Base-by-base conservation (phyloP, 306 rosid genomes). In the Cyclanthera cordifolia region DNA sequence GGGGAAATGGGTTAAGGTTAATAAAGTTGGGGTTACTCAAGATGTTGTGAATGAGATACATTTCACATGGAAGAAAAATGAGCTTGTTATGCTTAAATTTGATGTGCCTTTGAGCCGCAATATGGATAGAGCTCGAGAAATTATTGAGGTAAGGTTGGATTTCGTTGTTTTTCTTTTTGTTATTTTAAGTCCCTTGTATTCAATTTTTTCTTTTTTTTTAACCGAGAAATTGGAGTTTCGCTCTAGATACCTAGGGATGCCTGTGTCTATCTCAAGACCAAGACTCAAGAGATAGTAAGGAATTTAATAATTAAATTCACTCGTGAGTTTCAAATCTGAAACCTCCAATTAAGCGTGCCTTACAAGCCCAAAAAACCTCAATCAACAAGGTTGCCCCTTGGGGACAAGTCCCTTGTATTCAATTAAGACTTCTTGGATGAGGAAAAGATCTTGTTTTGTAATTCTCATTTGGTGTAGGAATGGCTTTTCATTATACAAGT, bases 91-190 rank as follows among this genome's bases (percentile, higher is more conserved):
- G 97, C 64, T 88, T 61, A 86, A 82, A 74, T 88, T 88, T 58
- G 89, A 82, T 59, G 64, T 86, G 70, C 97, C 97, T 72, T 80
- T 91, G 52, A 79, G 87, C 84, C 39, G 75, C 81, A 91, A 91
- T 73, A 86, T 91, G 94, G 90, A 83, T 75, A 86, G 97, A 86
- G 97, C 97, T 32, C 82, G 79, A 48, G 91, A 91, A 77, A 88
- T 91, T 68, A 72, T 88, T n/a, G 90, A 88, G 96, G 97, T 91
- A 71, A 39, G 78, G 39, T 77, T 71, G 71, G 51, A 68, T 32
- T 25, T 20, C 49, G 1, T 47, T 37, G 5, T 19, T 12, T 57
- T 47, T 43, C 8, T 19, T 28, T 30, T 65, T 53, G 30, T 58
- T 9, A 5, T 37, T 61, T 39, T 50, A 39, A 61, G 25, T 34